Base-by-base conservation (phyloP, 192 early-diverging fungal genomes). In the Linnemannia elongata region DNA sequence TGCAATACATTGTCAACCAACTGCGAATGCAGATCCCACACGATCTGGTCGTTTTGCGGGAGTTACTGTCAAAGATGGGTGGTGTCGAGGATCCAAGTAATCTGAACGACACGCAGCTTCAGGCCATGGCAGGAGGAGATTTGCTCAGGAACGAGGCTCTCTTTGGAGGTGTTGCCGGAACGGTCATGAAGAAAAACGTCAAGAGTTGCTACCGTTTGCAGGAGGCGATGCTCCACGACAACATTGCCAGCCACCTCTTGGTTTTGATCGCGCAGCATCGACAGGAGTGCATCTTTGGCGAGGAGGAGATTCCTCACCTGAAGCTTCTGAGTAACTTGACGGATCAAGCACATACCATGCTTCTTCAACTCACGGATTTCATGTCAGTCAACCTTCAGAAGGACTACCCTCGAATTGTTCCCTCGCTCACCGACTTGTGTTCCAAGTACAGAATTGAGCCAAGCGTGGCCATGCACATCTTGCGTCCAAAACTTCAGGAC, bases 41-140 rank as follows among this genome's bases (percentile, higher is more conserved):
- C 24, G 95, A 97, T 74, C 79, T 97, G 17, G 77, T 94, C 39
- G 85, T 97, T 36, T 72, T 97, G 24, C 90, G 92, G 17, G 95
- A 97, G 75, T 74, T 97, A 7, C 89, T 97, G 20, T 88, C 89
- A 1, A 93, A 93, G 68, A 95, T 97, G 93, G 83, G 91, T 35
- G 96, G 96, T 27, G 89, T 96, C 42, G 92, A 94, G 71, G 92
- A 93, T 10, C 90, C 89, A 1, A 75, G 55, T 12, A 86, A 84
- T 27, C 69, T 91, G 45, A 95, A 94, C 12, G 81, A 88, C 52
- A 84, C 80, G 4, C 96, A 97, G 72, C 86, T 96, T 12, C 90
- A 90, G 8, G 90, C 93, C 9, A 88, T 96, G 57, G 91, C 92
- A 1, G 96, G 94, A 52, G 91, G 92, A 4, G 94, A 94, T 2